Base-by-base conservation (phyloP, 2,329 filamentous ascomycete species). In the Pyrenophora graminea region DNA sequence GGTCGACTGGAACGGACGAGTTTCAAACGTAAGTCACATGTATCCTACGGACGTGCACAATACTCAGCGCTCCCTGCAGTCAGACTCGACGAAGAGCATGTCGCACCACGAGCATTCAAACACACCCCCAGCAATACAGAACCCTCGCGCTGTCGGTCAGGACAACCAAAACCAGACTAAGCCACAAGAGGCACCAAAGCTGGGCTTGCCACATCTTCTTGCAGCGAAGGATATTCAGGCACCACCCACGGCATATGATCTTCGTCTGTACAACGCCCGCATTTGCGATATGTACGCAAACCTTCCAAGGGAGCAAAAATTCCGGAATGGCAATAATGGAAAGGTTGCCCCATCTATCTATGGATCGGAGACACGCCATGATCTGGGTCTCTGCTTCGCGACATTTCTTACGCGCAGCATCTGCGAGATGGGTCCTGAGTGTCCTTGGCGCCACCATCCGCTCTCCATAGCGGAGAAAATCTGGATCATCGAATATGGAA, bases 381-480 rank as follows among this genome's bases (percentile, higher is more conserved):
- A 59, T 2, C 40, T 59, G 2, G 56, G 56, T 1, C 31, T 59
- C 10, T 59, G 56, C 33, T 55, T 51, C 34, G 12, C 44, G 6
- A 57, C 56, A 0, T 59, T 58, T 15, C 48, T 48, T 12, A 59
- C 56, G 15, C 27, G 17, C 9, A 23, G 25, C 12, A 10, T 19
- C 6, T 59, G 56, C 36, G 48, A 57, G 34, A 53, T 55, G 39
- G 54, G 51, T 1, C 8, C 44, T 10, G 33, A 23, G 9, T 59
- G 56, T 37, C 48, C 54, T 7, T 59, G 56, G 56, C 54, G 56
- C 12, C 56, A 59, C 38, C 54, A 58, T 31, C 51, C 51, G 3
- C 31, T 59, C 9, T 49, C 50, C 15, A 36, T 45, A 0, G 18
- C 31, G 1, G 55, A 60, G 27, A 13, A 25, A 18, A 39, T 37